A percentile compares a stretch with the other conserved stretches of the same genome.
These are phyloP conservation scores for Drosera capensis DNA, from an alignment of 148 eudicot species.

Conservation along the genomic window DNA sequence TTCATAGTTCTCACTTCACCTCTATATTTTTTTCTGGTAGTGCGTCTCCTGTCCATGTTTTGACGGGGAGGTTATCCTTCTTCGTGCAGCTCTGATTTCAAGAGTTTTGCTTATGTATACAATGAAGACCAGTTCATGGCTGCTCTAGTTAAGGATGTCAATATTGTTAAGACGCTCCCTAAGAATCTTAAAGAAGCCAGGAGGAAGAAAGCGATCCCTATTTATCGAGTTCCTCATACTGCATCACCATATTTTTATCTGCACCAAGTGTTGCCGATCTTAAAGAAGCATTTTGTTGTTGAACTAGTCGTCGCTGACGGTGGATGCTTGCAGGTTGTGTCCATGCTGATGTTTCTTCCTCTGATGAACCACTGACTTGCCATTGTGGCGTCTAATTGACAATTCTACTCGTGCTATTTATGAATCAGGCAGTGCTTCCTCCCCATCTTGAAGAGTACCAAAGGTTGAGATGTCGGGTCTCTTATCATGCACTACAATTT, in stretches of 20 bases:
- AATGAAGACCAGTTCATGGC: slow-evolving; percentile 82
- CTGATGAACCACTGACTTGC: background rate
- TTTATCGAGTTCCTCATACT: slow-evolving; percentile 44
- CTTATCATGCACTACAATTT: slow-evolving; percentile 68
- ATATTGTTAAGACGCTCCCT: slow-evolving; percentile 71
- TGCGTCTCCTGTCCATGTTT: background rate
- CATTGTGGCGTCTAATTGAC: background rate
- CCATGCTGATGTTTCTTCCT: background rate
- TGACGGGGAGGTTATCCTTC: background rate
- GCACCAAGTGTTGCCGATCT: slow-evolving; percentile 67
- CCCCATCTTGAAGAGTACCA: slow-evolving; percentile 72
- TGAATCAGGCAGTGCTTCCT: slow-evolving; percentile 56
- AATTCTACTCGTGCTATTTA: background rate
- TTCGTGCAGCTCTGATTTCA: slow-evolving; percentile 63
- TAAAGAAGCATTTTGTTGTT: slow-evolving; percentile 58
- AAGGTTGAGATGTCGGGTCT: slow-evolving; percentile 75
- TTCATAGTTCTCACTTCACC: too few species aligned
- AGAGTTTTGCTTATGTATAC: slow-evolving; percentile 81
- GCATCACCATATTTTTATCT: slow-evolving; percentile 60
- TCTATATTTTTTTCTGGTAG: background rate
- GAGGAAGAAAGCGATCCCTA: slow-evolving; percentile 64
- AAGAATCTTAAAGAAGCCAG: slow-evolving; percentile 78
- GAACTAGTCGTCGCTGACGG: slow-evolving; percentile 73
- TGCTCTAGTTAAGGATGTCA: slow-evolving; percentile 59
- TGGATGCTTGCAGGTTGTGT: slow-evolving; percentile 80